These are phyloP conservation scores for Narthecium ossifragum DNA, from an alignment of 106 monocot species.

Conservation along the genomic window DNA sequence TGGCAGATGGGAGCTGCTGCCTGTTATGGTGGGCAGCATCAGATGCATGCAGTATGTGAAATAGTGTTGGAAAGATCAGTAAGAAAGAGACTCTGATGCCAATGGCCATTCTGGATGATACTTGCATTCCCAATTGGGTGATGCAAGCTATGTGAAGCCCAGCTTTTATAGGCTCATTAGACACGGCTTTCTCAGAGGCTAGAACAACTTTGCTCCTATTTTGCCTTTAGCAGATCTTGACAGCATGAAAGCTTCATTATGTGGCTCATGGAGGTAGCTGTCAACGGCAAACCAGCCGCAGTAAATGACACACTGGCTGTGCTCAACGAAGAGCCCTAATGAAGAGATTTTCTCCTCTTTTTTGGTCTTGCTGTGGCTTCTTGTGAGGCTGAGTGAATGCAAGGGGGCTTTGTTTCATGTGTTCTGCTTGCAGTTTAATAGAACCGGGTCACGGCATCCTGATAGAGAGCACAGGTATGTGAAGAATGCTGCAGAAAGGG, in stretches of 20 bases:
- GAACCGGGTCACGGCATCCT: too few relatives aligned
- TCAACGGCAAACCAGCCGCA: background rate
- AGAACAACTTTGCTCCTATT: too few relatives aligned
- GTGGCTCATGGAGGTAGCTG: background rate
- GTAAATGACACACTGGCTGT: background rate
- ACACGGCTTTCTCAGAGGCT: too few relatives aligned
- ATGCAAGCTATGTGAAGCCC: too few relatives aligned
- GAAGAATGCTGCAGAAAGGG: too few relatives aligned
- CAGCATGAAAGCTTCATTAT: background rate
- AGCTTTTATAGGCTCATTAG: too few relatives aligned
- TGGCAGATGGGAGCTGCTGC: conserved; percentile 13
- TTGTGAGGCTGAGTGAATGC: conserved; percentile 1
- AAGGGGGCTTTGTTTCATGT: too few relatives aligned
- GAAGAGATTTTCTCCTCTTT: too few relatives aligned
- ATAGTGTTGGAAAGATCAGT: background rate
- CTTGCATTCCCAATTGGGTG: too few relatives aligned
- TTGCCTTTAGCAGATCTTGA: background rate
- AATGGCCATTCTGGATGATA: too few relatives aligned
- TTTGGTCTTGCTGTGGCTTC: background rate
- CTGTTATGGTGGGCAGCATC: background rate
- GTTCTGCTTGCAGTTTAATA: too few relatives aligned
- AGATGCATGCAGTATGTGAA: background rate
- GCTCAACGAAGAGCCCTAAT: background rate
- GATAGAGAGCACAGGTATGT: too few relatives aligned
- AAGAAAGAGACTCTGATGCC: background rate